Evolutionary conservation across 495 filamentous ascomycete species (phyloP).

Genomic region (Penicillium subrubescens): DNA sequence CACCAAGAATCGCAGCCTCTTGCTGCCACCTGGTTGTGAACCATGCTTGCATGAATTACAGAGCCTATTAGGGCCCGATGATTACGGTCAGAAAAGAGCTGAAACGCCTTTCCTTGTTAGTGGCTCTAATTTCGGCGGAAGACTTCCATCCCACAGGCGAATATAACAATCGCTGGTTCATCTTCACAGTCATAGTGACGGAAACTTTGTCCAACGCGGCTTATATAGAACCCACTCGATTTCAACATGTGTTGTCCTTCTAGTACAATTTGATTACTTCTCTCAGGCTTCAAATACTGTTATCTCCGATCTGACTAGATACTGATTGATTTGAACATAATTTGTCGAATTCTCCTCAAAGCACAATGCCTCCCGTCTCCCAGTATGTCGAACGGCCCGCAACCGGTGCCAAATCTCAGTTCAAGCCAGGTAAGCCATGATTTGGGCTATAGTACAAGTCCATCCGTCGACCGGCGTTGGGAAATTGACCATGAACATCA

Average conservation of each 20-base stretch:
- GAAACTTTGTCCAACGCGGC: background rate
- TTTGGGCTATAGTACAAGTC: background rate
- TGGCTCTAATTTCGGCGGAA: background rate
- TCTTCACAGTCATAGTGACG: slow-evolving; percentile 12
- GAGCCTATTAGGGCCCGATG: background rate
- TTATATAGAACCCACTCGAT: background rate
- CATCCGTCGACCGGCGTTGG: background rate
- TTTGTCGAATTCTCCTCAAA: background rate
- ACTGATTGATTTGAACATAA: background rate
- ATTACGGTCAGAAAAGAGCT: background rate
- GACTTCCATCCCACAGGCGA: slow-evolving; percentile 1
- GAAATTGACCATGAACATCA: background rate
- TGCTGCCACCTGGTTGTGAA: background rate
- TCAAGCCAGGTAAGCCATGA: slow-evolving; percentile 27
- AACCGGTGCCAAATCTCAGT: slow-evolving; percentile 31
- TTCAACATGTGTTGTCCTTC: background rate
- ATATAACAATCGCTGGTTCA: background rate
- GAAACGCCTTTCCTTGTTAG: background rate
- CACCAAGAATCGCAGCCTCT: background rate
- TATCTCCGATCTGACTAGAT: background rate
- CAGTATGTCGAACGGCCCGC: slow-evolving; percentile 28
- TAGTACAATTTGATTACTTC: background rate
- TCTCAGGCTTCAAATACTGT: background rate
- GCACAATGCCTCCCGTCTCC: slow-evolving; percentile 17
- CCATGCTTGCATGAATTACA: background rate